Base-by-base conservation (phyloP, 1,284 basidiomycete genomes). In the Cutaneotrichosporon sp. region DNA sequence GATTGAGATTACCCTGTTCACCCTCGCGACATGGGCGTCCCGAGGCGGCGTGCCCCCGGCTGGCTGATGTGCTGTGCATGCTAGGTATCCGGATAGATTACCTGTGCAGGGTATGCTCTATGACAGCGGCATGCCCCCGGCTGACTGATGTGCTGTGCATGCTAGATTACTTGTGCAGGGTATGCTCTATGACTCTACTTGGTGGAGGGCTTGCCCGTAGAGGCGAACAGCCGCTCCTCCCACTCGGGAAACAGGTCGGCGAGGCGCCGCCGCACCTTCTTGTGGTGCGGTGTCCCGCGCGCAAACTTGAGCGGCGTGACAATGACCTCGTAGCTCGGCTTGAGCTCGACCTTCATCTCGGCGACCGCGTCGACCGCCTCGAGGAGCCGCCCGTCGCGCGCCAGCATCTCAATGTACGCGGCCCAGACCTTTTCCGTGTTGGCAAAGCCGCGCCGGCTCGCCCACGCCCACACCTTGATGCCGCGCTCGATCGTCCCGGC, bases 351-450 rank as follows among this genome's bases (percentile, higher is more conserved):
- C 29, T 51, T 63, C 88, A 93, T 91, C 63, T 89, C 84, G 57
- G 84, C 65, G 18, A 89, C 82, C 20, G 86, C 81, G 71, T 84
- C 83, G 34, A 87, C 73, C 0, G 92, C 92, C 56, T 91, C 88
- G 24, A 87, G 84, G 29, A 91, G 69, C 67, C 81, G 81, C 5
- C 86, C 84, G 58, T 87, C 77, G 16, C 92, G 84, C 69, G 89
- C 90, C n/a, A 95, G 82, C 73, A 89, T 91, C 77, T 95, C 92
- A n/a, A 95, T 74, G 84, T 87, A 93, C 0, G 86, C 83, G 62
- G 89, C 87, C 88, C 90, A 93, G 65, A 76, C 75, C 36, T 74
- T 74, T 31, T 73, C 77, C 68, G 87, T 87, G 62, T 89, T 79
- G 18, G 70, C 71, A 68, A 87, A 87, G 7, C 82, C 81, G 54